phyloP scores from a whole-genome alignment of 331 rosid genomes.

The Malus hybrid region DNA sequence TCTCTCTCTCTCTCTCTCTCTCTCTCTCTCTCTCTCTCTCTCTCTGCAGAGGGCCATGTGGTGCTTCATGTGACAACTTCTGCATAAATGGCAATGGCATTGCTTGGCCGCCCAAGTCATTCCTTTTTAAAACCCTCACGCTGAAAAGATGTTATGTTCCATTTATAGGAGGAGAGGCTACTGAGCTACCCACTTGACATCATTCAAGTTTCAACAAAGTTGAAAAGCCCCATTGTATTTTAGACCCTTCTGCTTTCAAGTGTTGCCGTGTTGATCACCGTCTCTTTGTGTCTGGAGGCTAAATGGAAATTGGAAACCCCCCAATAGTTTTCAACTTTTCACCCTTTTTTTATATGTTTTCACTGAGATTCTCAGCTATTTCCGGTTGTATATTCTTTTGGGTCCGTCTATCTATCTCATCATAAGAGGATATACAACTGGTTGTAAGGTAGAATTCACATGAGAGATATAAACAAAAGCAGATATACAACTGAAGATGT shows the following conservation, averaged over 20 bases:
- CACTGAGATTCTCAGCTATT: background rate
- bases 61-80: constrained; percentile 35
- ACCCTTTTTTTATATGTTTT: too few relatives aligned
- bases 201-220: background rate
- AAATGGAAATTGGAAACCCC: background rate
- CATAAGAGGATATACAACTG: background rate
- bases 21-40: constrained; percentile 3
- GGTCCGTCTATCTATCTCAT: background rate
- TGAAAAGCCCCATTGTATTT: background rate
- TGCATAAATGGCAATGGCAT: constrained; percentile 33
- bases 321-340: background rate
- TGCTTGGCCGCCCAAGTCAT: constrained; percentile 29
- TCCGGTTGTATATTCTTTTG: background rate
- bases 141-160: constrained; percentile 19
- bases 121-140: constrained; percentile 1
- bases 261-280: background rate
- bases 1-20: background rate
- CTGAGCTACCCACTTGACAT: background rate
- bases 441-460: background rate
- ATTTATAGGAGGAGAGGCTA: constrained; percentile 10
- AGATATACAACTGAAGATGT: too few relatives aligned
- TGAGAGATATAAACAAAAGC: background rate
- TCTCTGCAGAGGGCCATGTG: constrained; percentile 35
- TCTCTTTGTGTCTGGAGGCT: background rate
- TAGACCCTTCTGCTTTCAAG: background rate